phyloP scores from a whole-genome alignment of 805 yeast species.

The Saccharomycopsis malanga region DNA sequence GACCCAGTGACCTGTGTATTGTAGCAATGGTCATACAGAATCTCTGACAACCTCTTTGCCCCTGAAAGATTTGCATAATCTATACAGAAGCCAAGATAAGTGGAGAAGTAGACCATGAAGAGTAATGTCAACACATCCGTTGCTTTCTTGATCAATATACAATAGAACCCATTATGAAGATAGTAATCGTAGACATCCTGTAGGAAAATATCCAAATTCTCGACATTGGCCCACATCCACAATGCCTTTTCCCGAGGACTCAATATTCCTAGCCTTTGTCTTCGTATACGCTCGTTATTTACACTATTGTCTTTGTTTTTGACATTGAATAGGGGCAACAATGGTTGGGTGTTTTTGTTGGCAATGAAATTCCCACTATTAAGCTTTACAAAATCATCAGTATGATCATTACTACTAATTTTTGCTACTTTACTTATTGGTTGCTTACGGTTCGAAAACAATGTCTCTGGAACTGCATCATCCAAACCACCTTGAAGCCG shows the following conservation, averaged over 20 bases:
- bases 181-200: slow-evolving; percentile 80
- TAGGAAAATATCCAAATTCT: slow-evolving; percentile 80
- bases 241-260: slow-evolving; percentile 66
- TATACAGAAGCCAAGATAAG: slow-evolving; percentile 76
- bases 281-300: not conserved
- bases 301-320: not conserved
- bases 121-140: slow-evolving; percentile 68
- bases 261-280: not conserved
- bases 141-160: slow-evolving; percentile 60
- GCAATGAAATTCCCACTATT: not conserved
- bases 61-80: slow-evolving; percentile 46
- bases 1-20: slow-evolving; percentile 21
- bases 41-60: slow-evolving; percentile 29
- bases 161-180: slow-evolving; percentile 74
- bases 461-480: not conserved
- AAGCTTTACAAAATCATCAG: not conserved
- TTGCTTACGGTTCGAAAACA: not conserved
- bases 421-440: not conserved
- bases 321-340: not conserved
- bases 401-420: not conserved
- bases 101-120: slow-evolving; percentile 72
- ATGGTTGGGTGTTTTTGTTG: not conserved
- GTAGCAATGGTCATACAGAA: slow-evolving; percentile 34
- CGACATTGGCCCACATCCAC: slow-evolving; percentile 96
- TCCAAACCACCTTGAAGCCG: not conserved